Evolutionary conservation across 148 eudicot species (phyloP), one percentile per base, ranked within the genome.

Genomic region (Talinum fruticosum): DNA sequence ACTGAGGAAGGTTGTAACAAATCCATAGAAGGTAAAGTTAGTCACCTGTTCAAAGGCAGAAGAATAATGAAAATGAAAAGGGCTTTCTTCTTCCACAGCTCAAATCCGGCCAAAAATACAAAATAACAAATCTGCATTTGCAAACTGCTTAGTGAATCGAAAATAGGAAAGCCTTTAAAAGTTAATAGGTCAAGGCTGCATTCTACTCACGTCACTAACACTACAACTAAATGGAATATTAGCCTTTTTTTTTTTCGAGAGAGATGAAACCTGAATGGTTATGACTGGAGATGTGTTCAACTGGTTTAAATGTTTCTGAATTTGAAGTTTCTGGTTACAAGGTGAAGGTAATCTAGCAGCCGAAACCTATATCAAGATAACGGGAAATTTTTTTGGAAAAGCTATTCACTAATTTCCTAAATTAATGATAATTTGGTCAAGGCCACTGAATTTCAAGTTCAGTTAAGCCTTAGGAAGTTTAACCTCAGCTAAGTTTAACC

Each of bases 291-390:
- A 88, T 35, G 92, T 94, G 81, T 94, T 94, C 76, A 94, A 64
- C 44, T 97, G 92, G 32, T 88, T 88, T 77, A 94, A 87, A 84
- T 92, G 98, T 81, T 88, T 94, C 49, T 83, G 81, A 26, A 94
- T 88, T 77, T 88, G 84, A 26, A 94, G 86, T 86, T 86, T 89
- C 86, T 92, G 93, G 72, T 85, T 87, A 8, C 87, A 82, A 70
- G 76, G 53, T 23, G 78, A 71, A 59, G 85, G 68, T n/a, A 82
- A 64, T 82, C 90, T 83, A 33, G 81, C 86, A 71, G 90, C 89
- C 69, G 75, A 86, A 30, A 86, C 82, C 41, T n/a, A n/a, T n/a
- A n/a, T n/a, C n/a, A n/a, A n/a, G n/a, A n/a, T n/a, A n/a, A n/a
- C n/a, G n/a, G n/a, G n/a, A n/a, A n/a, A n/a, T n/a, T n/a, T n/a